A percentile compares a stretch with the other conserved stretches of the same genome.
These are phyloP conservation scores for Ophiocordyceps robertsii DNA, from an alignment of 2,329 filamentous ascomycete species.

Conservation along the genomic window DNA sequence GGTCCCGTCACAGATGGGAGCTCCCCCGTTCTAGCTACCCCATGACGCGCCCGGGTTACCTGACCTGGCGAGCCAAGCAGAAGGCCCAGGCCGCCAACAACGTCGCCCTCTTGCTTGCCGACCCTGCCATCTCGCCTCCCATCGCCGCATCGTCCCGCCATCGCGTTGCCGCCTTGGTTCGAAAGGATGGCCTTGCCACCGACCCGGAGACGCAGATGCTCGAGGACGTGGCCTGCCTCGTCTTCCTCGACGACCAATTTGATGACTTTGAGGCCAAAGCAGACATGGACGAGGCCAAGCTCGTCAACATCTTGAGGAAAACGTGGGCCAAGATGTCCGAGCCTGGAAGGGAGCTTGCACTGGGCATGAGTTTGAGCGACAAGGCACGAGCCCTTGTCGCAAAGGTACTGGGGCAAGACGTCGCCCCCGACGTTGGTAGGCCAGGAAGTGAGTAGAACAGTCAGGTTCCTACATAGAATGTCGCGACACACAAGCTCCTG, in stretches of 20 bases:
- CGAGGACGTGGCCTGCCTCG: constrained; percentile 76
- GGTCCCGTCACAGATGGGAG: constrained; percentile 63
- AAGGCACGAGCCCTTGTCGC: constrained; percentile 46
- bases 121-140: constrained; percentile 19
- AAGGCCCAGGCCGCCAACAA: constrained; percentile 48
- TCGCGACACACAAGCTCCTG: no score
- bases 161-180: constrained; percentile 56
- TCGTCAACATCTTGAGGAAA: constrained; percentile 56
- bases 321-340: constrained; percentile 67
- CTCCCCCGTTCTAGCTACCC: constrained; percentile 62
- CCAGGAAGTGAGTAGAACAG: neutral
- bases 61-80: constrained; percentile 64
- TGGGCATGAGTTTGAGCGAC: constrained; percentile 51
- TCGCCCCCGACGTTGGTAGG: neutral
- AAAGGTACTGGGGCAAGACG: constrained; percentile 37
- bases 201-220: constrained; percentile 55
- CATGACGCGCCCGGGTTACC: constrained; percentile 62
- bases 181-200: constrained; percentile 58
- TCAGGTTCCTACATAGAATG: no score
- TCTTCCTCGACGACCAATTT: constrained; percentile 79
- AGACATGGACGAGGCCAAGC: constrained; percentile 61
- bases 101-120: constrained; percentile 40
- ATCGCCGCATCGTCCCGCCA: constrained; percentile 37
- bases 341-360: constrained; percentile 47
- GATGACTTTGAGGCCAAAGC: constrained; percentile 60